These are phyloP conservation scores for Penicillium tannophilum DNA, from an alignment of 495 filamentous ascomycete species.

Conservation along the genomic window DNA sequence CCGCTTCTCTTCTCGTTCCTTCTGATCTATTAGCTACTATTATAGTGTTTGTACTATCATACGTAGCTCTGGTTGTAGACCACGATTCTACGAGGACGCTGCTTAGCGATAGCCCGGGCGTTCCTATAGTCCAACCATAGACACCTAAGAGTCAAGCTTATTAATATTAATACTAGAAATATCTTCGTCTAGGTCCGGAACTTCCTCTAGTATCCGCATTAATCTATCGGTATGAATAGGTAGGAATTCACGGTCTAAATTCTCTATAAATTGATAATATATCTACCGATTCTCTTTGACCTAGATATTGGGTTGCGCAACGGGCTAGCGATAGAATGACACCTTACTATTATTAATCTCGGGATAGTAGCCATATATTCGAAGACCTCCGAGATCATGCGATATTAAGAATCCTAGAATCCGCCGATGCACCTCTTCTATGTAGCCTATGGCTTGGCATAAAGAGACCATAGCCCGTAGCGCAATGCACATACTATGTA, in stretches of 20 bases:
- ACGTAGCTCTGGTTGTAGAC: slow-evolving; percentile 9
- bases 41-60: slow-evolving; percentile 12
- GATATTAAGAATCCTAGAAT: slow-evolving; percentile 51
- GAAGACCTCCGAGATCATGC: slow-evolving; percentile 31
- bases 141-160: slow-evolving; percentile 4
- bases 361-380: slow-evolving; percentile 11
- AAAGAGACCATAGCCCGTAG: slow-evolving; percentile 29
- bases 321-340: slow-evolving; percentile 8
- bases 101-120: slow-evolving; percentile 8
- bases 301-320: slow-evolving; percentile 8
- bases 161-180: not conserved
- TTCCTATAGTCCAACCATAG: slow-evolving; percentile 9
- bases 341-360: slow-evolving; percentile 7
- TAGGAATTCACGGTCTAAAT: slow-evolving; percentile 10
- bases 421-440: slow-evolving; percentile 24
- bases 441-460: slow-evolving; percentile 19
- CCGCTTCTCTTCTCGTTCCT: slow-evolving; percentile 6
- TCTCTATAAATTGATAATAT: slow-evolving; percentile 9
- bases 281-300: slow-evolving; percentile 7
- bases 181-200: slow-evolving; percentile 10
- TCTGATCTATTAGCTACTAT: slow-evolving; percentile 5
- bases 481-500: slow-evolving; percentile 37
- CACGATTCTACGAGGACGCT: slow-evolving; percentile 10
- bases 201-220: slow-evolving; percentile 8
- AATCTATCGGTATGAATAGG: slow-evolving; percentile 10